phyloP scores from a whole-genome alignment of 2,329 filamentous ascomycete genomes.

The Alternaria sp. region DNA sequence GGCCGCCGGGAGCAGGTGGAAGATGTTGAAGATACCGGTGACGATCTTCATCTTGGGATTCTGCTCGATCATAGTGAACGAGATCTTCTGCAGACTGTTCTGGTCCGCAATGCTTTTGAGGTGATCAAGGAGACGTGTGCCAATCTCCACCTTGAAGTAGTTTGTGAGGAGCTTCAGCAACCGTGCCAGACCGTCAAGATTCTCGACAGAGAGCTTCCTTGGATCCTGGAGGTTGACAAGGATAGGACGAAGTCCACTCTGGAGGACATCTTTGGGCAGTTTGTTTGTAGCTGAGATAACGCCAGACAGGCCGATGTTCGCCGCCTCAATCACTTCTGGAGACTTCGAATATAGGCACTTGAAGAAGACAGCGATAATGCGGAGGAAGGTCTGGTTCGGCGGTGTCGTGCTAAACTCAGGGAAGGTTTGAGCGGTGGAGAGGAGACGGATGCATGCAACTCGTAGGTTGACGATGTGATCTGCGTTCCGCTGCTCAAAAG shows the following conservation, averaged over 20 bases:
- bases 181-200: constrained; percentile 87
- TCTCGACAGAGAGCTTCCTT: constrained; percentile 84
- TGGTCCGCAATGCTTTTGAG: constrained; percentile 89
- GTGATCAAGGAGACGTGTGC: constrained; percentile 88
- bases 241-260: constrained; percentile 93
- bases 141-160: constrained; percentile 99
- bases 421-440: constrained; percentile 92
- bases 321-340: constrained; percentile 88
- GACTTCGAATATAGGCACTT: constrained; percentile 95
- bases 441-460: constrained; percentile 89
- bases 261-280: constrained; percentile 90
- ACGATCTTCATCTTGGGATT: constrained; percentile 93
- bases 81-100: constrained; percentile 81
- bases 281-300: constrained; percentile 90
- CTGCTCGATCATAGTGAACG: constrained; percentile 94
- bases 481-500: constrained; percentile 91
- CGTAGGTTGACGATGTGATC: constrained; percentile 90
- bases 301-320: constrained; percentile 86
- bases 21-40: constrained; percentile 93
- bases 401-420: constrained; percentile 84
- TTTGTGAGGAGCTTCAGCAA: constrained; percentile 91
- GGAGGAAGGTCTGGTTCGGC: constrained; percentile 65
- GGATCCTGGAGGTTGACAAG: constrained; percentile 94
- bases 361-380: constrained; percentile 94
- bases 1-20: constrained; percentile 89